These are phyloP conservation scores for Lachnellula arida DNA, from an alignment of 2,329 filamentous ascomycete species.

Conservation along the genomic window DNA sequence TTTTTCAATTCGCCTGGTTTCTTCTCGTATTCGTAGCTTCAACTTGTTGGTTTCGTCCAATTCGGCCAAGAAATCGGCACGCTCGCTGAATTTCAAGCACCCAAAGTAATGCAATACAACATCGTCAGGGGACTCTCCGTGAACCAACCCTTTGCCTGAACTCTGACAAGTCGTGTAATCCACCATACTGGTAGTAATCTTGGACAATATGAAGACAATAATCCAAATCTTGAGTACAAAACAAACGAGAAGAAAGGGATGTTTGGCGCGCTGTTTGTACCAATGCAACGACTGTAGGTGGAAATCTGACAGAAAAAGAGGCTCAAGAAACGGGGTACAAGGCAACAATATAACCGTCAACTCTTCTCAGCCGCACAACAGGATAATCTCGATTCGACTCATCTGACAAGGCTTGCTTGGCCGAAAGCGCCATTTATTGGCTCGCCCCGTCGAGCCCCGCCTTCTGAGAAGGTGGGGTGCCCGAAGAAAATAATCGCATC, in stretches of 20 bases:
- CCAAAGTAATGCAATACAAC: constrained; percentile 3
- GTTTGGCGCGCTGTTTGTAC: neutral
- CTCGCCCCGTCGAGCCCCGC: too few relatives aligned
- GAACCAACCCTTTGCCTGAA: neutral
- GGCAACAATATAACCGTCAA: neutral
- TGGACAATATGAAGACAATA: neutral
- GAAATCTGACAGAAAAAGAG: neutral
- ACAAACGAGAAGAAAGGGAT: neutral
- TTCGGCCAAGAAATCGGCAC: neutral
- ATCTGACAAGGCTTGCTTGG: neutral
- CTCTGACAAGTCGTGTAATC: neutral
- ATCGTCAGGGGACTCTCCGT: constrained; percentile 1
- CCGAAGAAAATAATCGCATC: neutral
- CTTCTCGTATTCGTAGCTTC: neutral
- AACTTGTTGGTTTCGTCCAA: neutral
- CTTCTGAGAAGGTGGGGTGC: neutral
- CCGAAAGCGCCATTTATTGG: neutral
- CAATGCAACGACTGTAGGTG: neutral
- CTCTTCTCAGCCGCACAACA: neutral
- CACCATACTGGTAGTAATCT: neutral
- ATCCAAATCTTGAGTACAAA: neutral
- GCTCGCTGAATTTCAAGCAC: constrained; percentile 1
- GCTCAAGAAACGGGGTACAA: neutral
- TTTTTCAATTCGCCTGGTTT: neutral
- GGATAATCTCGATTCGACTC: neutral